Conservation (phyloP, 768 basidiomycete species). For the Guyanaporus albipodus region DNA sequence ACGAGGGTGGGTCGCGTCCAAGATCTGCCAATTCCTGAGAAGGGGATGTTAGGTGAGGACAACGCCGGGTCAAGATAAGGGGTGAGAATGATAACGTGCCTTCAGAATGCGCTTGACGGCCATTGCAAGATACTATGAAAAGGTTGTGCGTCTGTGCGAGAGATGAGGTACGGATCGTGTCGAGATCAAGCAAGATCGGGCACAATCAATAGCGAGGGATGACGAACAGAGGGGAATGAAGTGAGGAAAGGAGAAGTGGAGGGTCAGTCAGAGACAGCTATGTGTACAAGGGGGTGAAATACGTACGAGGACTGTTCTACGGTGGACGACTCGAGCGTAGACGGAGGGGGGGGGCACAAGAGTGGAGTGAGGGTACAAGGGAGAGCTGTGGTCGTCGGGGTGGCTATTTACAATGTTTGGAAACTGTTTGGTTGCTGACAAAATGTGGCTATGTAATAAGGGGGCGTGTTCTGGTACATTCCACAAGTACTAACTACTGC, state of each 20-base stretch:
- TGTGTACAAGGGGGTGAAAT: neutral
- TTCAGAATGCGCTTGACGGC: slow-evolving; percentile 99
- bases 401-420: slow-evolving; percentile 38
- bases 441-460: slow-evolving; percentile 15
- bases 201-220: slow-evolving; percentile 31
- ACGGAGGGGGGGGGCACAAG: too few species aligned
- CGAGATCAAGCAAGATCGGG: slow-evolving; percentile 36
- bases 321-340: neutral
- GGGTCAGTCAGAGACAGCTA: neutral
- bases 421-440: slow-evolving; percentile 38
- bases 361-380: slow-evolving; percentile 28
- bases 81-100: slow-evolving; percentile 40
- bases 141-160: slow-evolving; percentile 14
- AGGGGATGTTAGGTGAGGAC: slow-evolving; percentile 9
- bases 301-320: slow-evolving; percentile 16
- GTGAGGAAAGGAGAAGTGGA: neutral
- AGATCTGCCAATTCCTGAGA: slow-evolving; percentile 96
- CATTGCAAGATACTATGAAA: slow-evolving; percentile 45
- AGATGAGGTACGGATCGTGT: slow-evolving; percentile 13
- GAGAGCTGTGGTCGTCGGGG: slow-evolving; percentile 15
- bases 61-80: slow-evolving; percentile 1
- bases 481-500: neutral
- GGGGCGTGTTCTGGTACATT: slow-evolving; percentile 14
- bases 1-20: slow-evolving; percentile 98
- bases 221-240: neutral